These are phyloP conservation scores for Cladosporium sp. DNA, from an alignment of 2,329 filamentous ascomycete species.

Conservation along the genomic window DNA sequence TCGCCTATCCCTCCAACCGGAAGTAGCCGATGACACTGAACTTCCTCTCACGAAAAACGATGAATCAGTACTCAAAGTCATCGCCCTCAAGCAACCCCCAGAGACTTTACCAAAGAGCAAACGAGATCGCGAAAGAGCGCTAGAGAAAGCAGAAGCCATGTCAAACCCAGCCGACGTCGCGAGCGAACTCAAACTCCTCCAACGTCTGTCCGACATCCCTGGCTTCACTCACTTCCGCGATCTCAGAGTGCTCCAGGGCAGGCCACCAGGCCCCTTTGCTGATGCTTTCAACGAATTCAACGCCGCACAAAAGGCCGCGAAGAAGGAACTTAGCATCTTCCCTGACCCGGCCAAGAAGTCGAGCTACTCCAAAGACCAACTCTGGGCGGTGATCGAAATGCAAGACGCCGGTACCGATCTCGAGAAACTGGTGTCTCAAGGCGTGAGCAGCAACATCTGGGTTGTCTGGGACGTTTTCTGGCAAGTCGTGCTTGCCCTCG, in stretches of 20 bases:
- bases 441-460: constrained; percentile 35
- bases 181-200: constrained; percentile 49
- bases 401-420: constrained; percentile 59
- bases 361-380: constrained; percentile 50
- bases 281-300: constrained; percentile 44
- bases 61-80: constrained; percentile 47
- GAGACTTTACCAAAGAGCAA: constrained; percentile 42
- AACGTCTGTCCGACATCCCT: constrained; percentile 54
- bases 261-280: constrained; percentile 48
- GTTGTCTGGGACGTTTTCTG: constrained; percentile 61
- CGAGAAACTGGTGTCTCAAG: constrained; percentile 35
- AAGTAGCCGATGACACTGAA: constrained; percentile 19
- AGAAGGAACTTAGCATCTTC: constrained; percentile 43
- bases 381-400: constrained; percentile 64
- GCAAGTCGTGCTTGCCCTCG: constrained; percentile 58
- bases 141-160: constrained; percentile 40
- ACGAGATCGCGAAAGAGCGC: constrained; percentile 44
- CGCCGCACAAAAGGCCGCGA: constrained; percentile 35
- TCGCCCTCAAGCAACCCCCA: constrained; percentile 34
- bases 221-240: constrained; percentile 60
- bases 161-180: constrained; percentile 40
- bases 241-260: constrained; percentile 53
- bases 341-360: constrained; percentile 52
- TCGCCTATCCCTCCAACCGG: constrained; percentile 43
- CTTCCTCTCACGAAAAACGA: constrained; percentile 24